Conservation (phyloP, 2,329 filamentous ascomycete species). For the Fusarium nelsonii region DNA sequence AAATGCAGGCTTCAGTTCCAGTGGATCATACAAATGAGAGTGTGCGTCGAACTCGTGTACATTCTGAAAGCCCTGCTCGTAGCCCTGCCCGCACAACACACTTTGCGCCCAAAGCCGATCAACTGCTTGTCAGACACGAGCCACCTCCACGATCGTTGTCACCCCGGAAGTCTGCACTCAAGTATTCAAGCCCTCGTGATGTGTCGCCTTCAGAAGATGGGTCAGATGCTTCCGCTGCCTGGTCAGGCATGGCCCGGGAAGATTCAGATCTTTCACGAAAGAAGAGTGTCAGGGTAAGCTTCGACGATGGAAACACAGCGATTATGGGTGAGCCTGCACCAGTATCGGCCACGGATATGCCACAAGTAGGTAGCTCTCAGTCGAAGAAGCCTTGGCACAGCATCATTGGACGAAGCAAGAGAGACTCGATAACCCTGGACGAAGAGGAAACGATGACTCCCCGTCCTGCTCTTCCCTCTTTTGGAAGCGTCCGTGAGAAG, state of each 20-base stretch:
- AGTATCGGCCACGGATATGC: conserved; percentile 55
- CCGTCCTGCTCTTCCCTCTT: conserved; percentile 78
- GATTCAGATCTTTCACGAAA: conserved; percentile 62
- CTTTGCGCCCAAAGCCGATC: conserved; percentile 71
- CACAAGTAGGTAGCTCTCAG: conserved; percentile 54
- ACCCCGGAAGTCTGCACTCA: conserved; percentile 82
- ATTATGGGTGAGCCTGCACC: conserved; percentile 64
- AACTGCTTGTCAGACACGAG: conserved; percentile 71
- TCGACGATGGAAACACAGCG: conserved; percentile 74
- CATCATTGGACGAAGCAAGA: conserved; percentile 61
- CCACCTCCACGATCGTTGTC: conserved; percentile 79
- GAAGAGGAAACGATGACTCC: conserved; percentile 79
- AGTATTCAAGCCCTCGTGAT: conserved; percentile 68
- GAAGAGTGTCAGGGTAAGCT: conserved; percentile 81
- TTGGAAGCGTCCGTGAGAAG: conserved; percentile 78
- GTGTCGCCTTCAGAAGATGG: conserved; percentile 64
- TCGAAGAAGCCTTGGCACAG: conserved; percentile 64
- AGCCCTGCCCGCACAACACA: conserved; percentile 75
- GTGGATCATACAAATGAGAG: conserved; percentile 37
- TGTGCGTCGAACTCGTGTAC: conserved; percentile 52
- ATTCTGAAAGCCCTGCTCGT: conserved; percentile 73
- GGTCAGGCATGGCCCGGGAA: conserved; percentile 50
- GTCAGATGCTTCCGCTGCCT: conserved; percentile 58
- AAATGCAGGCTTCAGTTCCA: not conserved
- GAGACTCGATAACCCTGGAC: conserved; percentile 61